Evolutionary conservation across 192 early-diverging fungal species (phyloP).

Genomic region (Allomyces arbusculus): DNA sequence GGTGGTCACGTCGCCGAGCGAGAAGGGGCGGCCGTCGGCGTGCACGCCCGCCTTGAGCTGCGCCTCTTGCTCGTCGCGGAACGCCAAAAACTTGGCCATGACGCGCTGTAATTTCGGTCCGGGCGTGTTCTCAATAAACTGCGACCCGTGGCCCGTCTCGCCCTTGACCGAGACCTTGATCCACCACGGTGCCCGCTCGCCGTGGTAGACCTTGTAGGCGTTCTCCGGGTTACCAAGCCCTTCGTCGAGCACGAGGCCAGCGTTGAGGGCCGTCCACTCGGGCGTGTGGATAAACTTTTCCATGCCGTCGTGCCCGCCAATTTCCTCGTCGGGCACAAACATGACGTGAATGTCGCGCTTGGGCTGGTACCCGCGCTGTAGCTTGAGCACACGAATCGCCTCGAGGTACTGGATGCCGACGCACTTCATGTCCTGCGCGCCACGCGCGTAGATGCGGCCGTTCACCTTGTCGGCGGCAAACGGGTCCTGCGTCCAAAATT

Average conservation of each 20-base stretch:
- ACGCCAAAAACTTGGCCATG: slow-evolving; percentile 43
- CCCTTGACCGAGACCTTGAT: slow-evolving; percentile 47
- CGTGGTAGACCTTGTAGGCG: slow-evolving; percentile 57
- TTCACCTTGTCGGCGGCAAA: slow-evolving; percentile 48
- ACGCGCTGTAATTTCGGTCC: slow-evolving; percentile 43
- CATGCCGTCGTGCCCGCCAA: slow-evolving; percentile 69
- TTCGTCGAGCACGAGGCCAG: slow-evolving; percentile 71
- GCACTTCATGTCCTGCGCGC: slow-evolving; percentile 83
- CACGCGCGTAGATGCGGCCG: slow-evolving; percentile 58
- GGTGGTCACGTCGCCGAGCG: slow-evolving; percentile 61
- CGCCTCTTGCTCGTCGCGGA: slow-evolving; percentile 40
- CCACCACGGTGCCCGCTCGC: slow-evolving; percentile 74
- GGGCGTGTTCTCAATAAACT: slow-evolving; percentile 57
- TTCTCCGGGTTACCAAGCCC: slow-evolving; percentile 51
- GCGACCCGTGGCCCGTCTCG: slow-evolving; percentile 59
- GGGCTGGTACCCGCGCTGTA: slow-evolving; percentile 22
- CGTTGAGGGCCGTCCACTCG: slow-evolving; percentile 49
- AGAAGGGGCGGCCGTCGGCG: slow-evolving; percentile 25
- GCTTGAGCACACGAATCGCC: slow-evolving; percentile 43
- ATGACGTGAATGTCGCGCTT: slow-evolving; percentile 51
- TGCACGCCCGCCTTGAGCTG: slow-evolving; percentile 27
- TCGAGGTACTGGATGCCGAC: slow-evolving; percentile 66
- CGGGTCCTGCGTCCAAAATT: slow-evolving; percentile 54
- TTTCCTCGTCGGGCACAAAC: slow-evolving; percentile 71
- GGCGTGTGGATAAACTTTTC: slow-evolving; percentile 33